Conservation (phyloP, 2,329 filamentous ascomycete genomes). For the Apiospora pterosperma region DNA sequence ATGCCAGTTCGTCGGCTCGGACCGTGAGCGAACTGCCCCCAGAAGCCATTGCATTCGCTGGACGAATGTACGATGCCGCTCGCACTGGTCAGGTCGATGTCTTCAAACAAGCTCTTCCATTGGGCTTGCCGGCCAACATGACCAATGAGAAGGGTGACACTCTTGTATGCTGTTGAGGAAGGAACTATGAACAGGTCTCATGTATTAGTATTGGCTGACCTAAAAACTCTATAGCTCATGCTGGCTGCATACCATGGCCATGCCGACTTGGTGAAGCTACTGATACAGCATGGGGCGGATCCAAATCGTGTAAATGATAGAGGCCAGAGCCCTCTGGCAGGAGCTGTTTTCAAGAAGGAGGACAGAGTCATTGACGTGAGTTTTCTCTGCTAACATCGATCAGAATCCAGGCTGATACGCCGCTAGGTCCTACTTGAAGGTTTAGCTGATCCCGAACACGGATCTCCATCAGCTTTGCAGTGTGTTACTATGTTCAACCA, state of each 20-base stretch:
- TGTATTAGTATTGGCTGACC: not conserved
- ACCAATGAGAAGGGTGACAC: constrained; percentile 73
- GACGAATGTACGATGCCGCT: constrained; percentile 64
- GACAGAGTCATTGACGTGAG: constrained; percentile 44
- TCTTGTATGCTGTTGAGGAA: constrained; percentile 41
- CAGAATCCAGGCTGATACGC: constrained; percentile 3
- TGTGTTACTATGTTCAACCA: constrained; percentile 51
- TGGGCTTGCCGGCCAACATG: constrained; percentile 65
- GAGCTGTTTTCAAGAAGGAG: constrained; percentile 71
- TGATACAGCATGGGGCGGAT: constrained; percentile 62
- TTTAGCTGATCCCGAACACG: constrained; percentile 52
- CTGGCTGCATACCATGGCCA: constrained; percentile 69
- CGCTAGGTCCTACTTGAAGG: constrained; percentile 44
- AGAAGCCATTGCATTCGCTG: constrained; percentile 63
- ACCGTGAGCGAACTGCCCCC: constrained; percentile 45
- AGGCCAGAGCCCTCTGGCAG: constrained; percentile 66
- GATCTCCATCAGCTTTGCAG: constrained; percentile 45
- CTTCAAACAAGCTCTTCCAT: constrained; percentile 61
- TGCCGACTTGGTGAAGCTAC: constrained; percentile 53
- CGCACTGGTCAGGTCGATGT: constrained; percentile 54
- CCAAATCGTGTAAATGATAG: constrained; percentile 65
- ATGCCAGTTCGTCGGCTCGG: not conserved
- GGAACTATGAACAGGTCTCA: not conserved
- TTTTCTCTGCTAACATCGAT: not conserved
- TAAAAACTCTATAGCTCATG: constrained; percentile 53